A percentile compares a stretch with the other conserved stretches of the same genome.
phyloP scores from a whole-genome alignment of 768 basidiomycete genomes.

The Candolleomyces efflorescens region DNA sequence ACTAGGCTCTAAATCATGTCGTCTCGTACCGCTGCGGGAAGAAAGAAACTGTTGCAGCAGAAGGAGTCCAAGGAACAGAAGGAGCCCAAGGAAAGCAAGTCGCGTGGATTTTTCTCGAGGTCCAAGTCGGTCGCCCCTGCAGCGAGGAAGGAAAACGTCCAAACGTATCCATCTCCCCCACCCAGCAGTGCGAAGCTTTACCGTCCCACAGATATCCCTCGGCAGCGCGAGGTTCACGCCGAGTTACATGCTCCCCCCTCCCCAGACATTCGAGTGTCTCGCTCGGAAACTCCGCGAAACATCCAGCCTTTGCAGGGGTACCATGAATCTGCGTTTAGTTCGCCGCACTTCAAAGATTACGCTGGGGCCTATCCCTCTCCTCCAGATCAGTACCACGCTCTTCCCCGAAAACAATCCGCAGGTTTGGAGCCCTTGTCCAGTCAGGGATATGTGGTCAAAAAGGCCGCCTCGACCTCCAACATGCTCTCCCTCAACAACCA shows the following conservation, averaged over 20 bases:
- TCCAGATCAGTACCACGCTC: neutral
- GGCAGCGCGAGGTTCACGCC: neutral
- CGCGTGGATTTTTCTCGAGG: conserved; percentile 6
- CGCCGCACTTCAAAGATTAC: neutral
- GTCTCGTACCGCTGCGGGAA: conserved; percentile 22
- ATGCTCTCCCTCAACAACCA: neutral
- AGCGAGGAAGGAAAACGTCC: neutral
- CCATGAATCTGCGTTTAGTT: neutral
- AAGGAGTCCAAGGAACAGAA: conserved; percentile 9
- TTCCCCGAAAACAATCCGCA: neutral
- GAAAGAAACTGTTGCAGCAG: conserved; percentile 16
- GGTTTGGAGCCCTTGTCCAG: neutral
- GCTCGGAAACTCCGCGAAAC: neutral
- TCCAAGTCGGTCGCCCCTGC: conserved; percentile 4
- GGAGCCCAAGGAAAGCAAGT: conserved; percentile 11
- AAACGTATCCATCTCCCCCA: neutral
- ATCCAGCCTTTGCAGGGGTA: neutral
- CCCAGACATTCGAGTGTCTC: conserved; percentile 1
- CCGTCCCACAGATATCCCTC: neutral
- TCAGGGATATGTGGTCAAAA: neutral
- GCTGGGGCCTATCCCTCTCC: conserved; percentile 6
- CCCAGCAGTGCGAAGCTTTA: neutral
- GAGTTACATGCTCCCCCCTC: neutral
- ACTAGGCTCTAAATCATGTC: conserved; percentile 16
- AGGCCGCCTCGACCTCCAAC: conserved; percentile 3